These are phyloP conservation scores for Phytophthora pseudosyringae DNA, from an alignment of 352 stramenopile species.

Conservation along the genomic window DNA sequence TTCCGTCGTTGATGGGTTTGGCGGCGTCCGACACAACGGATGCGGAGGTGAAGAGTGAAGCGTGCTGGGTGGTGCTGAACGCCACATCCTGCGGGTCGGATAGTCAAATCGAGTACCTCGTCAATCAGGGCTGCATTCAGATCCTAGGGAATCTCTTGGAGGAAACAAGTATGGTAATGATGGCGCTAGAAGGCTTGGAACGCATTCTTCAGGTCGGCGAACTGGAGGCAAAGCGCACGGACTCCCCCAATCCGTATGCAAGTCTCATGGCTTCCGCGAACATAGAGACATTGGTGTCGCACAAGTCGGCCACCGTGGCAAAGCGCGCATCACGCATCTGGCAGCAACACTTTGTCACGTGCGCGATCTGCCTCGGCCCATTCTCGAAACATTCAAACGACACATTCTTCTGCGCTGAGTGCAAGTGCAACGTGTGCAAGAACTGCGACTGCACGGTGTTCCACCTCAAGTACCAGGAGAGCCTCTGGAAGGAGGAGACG, in stretches of 20 bases:
- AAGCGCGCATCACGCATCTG: slow-evolving; percentile 97
- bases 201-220: slow-evolving; percentile 96
- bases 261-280: slow-evolving; percentile 90
- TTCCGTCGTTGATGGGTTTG: slow-evolving; percentile 94
- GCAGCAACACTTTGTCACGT: slow-evolving; percentile 98
- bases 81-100: slow-evolving; percentile 98
- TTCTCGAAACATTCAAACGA: slow-evolving; percentile 96
- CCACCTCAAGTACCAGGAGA: slow-evolving; percentile 97
- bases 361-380: slow-evolving; percentile 95
- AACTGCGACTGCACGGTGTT: slow-evolving; percentile 98
- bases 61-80: slow-evolving; percentile 99
- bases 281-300: slow-evolving; percentile 93
- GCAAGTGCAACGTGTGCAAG: slow-evolving; percentile 98
- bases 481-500: slow-evolving; percentile 94
- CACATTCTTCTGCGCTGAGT: slow-evolving; percentile 97
- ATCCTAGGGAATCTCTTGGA: slow-evolving; percentile 93
- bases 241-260: slow-evolving; percentile 90
- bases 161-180: slow-evolving; percentile 98
- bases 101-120: slow-evolving; percentile 92
- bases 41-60: slow-evolving; percentile 97
- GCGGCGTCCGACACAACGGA: slow-evolving; percentile 93
- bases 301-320: slow-evolving; percentile 94
- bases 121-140: slow-evolving; percentile 89
- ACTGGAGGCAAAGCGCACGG: slow-evolving; percentile 83
- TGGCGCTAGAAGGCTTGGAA: slow-evolving; percentile 98